Percentiles rank a stretch among this genome's conserved stretches.
These are phyloP conservation scores for Mastigamoeba balamuthi DNA, from an alignment of 78 protist genomes.

Conservation along the genomic window DNA sequence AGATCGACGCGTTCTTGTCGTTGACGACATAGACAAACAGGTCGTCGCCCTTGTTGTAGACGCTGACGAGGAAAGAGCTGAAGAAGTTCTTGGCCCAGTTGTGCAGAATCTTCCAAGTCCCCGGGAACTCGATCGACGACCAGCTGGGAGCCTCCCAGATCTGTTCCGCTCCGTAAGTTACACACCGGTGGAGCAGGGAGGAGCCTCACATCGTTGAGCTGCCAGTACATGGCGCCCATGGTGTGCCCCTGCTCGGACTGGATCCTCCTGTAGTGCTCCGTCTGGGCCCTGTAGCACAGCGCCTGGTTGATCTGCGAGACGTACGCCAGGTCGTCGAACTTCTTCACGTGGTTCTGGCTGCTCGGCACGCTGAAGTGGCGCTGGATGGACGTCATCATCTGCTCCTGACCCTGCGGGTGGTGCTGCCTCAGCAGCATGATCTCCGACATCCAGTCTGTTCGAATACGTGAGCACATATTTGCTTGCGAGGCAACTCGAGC, in stretches of 20 bases:
- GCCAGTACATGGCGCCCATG: conserved; percentile 79
- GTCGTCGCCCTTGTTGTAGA: neutral
- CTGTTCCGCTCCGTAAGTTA: too few species aligned
- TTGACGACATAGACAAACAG: neutral
- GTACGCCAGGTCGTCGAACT: neutral
- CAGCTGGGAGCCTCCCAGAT: conserved; percentile 16
- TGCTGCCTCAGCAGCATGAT: neutral
- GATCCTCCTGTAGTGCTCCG: conserved; percentile 53
- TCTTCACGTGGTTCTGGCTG: neutral
- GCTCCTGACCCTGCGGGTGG: conserved; percentile 9
- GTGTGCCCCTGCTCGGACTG: conserved; percentile 16
- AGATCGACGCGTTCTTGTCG: too few species aligned
- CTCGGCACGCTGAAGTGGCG: neutral
- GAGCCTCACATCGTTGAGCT: conserved; percentile 63
- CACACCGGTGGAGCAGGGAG: too few species aligned
- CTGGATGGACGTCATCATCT: neutral
- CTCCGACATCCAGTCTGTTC: too few species aligned
- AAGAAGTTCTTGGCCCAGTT: conserved; percentile 15
- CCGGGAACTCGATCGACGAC: conserved; percentile 18
- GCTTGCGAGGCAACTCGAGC: too few species aligned
- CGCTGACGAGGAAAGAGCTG: neutral
- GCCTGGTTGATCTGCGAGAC: conserved; percentile 31
- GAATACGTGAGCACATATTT: too few species aligned
- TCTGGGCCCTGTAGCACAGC: conserved; percentile 1
- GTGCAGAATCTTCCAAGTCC: conserved; percentile 16